phyloP scores from a whole-genome alignment of 768 basidiomycete species.

The Chalciporus pseudorubinellus region DNA sequence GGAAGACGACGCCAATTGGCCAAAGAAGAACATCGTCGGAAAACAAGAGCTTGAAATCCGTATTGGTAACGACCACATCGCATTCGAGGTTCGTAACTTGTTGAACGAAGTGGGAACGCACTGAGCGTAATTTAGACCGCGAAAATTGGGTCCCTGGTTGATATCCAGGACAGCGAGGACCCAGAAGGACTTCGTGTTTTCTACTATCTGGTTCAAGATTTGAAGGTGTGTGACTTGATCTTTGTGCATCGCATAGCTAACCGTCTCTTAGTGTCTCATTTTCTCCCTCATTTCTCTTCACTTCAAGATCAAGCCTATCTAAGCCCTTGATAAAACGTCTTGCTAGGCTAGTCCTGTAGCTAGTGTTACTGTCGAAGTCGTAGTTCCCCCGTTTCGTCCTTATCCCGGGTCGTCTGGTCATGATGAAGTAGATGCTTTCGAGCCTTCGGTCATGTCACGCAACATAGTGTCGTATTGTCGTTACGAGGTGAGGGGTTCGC shows the following conservation, averaged over 20 bases:
- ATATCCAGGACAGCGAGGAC: slow-evolving; percentile 95
- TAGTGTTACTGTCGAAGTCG: too few relatives aligned
- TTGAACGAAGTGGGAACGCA: not conserved
- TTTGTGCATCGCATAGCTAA: slow-evolving; percentile 1
- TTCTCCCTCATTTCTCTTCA: slow-evolving; percentile 98
- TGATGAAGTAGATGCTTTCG: slow-evolving; percentile 7
- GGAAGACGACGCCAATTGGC: slow-evolving; percentile 98
- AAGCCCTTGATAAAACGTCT: slow-evolving; percentile 23
- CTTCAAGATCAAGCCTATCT: slow-evolving; percentile 99
- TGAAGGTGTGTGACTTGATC: slow-evolving; percentile 60
- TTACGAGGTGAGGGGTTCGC: slow-evolving; percentile 15
- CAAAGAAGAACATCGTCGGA: slow-evolving; percentile 98
- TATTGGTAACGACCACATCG: slow-evolving; percentile 91
- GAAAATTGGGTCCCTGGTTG: slow-evolving; percentile 95
- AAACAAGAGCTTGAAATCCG: slow-evolving; percentile 98
- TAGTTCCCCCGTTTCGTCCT: not conserved
- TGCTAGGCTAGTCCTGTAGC: slow-evolving; percentile 1
- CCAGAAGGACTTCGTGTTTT: slow-evolving; percentile 97
- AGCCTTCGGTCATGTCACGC: slow-evolving; percentile 13
- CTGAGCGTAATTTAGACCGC: slow-evolving; percentile 65
- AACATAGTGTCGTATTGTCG: slow-evolving; percentile 26
- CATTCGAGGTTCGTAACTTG: slow-evolving; percentile 74
- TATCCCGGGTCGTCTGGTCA: slow-evolving; percentile 5
- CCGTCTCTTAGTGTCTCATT: slow-evolving; percentile 75
- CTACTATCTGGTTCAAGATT: slow-evolving; percentile 97